Evolutionary conservation across 140 eudicot species (phyloP).

Genomic region (Eryngium alpinum): DNA sequence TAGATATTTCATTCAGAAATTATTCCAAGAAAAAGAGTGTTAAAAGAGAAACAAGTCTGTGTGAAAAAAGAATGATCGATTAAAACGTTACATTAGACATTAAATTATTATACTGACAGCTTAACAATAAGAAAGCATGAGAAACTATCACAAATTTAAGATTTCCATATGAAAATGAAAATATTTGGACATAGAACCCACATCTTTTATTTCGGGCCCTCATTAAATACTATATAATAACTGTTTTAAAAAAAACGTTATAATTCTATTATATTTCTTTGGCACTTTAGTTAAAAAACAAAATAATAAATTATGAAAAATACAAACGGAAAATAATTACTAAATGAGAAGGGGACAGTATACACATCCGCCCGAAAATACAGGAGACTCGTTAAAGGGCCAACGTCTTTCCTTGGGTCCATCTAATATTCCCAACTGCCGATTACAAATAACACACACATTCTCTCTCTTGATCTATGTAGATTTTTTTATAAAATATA

Average conservation of each 20-base stretch:
- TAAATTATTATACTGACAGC: background rate
- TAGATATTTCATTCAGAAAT: no score
- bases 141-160: background rate
- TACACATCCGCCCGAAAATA: slow-evolving; percentile 96
- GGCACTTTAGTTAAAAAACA: background rate
- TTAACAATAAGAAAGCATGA: slow-evolving; percentile 1
- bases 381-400: slow-evolving; percentile 49
- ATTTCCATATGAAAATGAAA: background rate
- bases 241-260: background rate
- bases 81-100: background rate
- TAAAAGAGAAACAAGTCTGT: no score
- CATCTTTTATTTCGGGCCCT: background rate
- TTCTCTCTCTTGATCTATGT: background rate
- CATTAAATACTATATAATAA: background rate
- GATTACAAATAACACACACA: background rate
- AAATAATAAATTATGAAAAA: slow-evolving; percentile 4
- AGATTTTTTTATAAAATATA: no score
- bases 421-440: background rate
- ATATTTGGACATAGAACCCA: background rate
- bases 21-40: no score
- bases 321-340: slow-evolving; percentile 47
- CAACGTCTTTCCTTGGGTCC: slow-evolving; percentile 4
- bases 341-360: slow-evolving; percentile 63
- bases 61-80: background rate
- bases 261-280: background rate